These are phyloP conservation scores for Dionaea muscipula DNA, from an alignment of 179 eudicot genomes.

Conservation along the genomic window DNA sequence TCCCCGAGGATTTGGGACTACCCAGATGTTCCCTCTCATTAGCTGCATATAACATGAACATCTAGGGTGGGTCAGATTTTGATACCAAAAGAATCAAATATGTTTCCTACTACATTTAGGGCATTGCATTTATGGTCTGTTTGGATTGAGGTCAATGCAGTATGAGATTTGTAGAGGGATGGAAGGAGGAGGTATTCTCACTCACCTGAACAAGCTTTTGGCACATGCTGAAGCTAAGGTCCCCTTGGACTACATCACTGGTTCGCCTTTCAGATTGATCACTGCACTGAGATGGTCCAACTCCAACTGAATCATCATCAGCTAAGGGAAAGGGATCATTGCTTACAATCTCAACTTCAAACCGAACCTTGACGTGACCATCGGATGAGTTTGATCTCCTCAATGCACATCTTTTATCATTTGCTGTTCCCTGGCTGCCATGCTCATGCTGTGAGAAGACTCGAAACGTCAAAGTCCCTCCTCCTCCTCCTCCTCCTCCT, in stretches of 20 bases:
- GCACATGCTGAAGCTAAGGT: constrained; percentile 65
- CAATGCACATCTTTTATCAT: constrained; percentile 47
- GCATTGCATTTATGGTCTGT: background rate
- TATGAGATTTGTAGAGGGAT: no score
- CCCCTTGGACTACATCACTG: constrained; percentile 39
- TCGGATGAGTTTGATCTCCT: constrained; percentile 55
- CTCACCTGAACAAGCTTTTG: constrained; percentile 78
- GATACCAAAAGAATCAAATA: background rate
- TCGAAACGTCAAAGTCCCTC: constrained; percentile 35
- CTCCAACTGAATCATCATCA: constrained; percentile 9
- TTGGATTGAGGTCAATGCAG: no score
- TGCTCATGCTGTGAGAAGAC: constrained; percentile 36
- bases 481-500: no score
- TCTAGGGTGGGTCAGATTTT: no score
- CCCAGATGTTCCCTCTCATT: constrained; percentile 90
- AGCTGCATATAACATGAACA: constrained; percentile 28
- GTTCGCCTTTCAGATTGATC: constrained; percentile 12
- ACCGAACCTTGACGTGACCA: constrained; percentile 43
- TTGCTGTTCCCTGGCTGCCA: constrained; percentile 43
- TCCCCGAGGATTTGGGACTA: constrained; percentile 50
- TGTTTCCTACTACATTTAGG: background rate
- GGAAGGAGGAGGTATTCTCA: constrained; percentile 10
- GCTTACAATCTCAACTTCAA: constrained; percentile 50
- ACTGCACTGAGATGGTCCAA: no score
- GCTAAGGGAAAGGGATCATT: constrained; percentile 6